Evolutionary conservation across 2,329 filamentous ascomycete species (phyloP), one percentile per base, ranked within the genome.

Genomic region (Ophiosphaerella narmari): DNA sequence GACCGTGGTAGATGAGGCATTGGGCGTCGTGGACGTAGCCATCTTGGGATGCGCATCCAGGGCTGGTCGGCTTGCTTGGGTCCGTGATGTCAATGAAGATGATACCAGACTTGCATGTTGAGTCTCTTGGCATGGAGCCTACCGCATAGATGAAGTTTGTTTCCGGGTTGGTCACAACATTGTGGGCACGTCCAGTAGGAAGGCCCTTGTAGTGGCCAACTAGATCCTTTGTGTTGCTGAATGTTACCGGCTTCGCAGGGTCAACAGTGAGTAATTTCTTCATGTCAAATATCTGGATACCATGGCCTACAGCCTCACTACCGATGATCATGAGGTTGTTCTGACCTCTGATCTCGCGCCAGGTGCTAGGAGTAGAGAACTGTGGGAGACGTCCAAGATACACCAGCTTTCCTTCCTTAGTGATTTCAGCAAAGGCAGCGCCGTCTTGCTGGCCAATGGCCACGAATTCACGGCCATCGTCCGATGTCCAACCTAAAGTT

Each of bases 231-330:
- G 50, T 39, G 40, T 72, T 73, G 51, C 54, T 63, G 53, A 73
- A 74, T 5, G 62, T 70, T 13, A 71, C 65, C 7, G 71, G 71
- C 8, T 55, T 65, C 9, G 68, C 65, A 23, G 70, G 68, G 43
- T 72, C 66, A 34, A 74, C 46, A 14, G 50, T 58, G 16, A 74
- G 59, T 12, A 74, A 60, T 60, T 72, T 85, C 60, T 75, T 78
- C 80, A 85, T 78, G 68, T 86, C 84, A 61, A 86, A 86, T 68
- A 86, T 78, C 68, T 86, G 84, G 39, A 86, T 78, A 31, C 81
- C 80, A 67, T 86, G 83, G 58, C 75, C 61, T 47, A 43, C 48
- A 36, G 70, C 70, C 46, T 73, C 71, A 24, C 62, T 67, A 7
- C 76, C 76, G 43, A 78, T 77, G 51, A 77, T 69, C 65, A 77